Percentiles rank a stretch among this genome's conserved stretches.
phyloP scores from a whole-genome alignment of 371 early-diverging fungal genomes.

The Batkoa obscura region DNA sequence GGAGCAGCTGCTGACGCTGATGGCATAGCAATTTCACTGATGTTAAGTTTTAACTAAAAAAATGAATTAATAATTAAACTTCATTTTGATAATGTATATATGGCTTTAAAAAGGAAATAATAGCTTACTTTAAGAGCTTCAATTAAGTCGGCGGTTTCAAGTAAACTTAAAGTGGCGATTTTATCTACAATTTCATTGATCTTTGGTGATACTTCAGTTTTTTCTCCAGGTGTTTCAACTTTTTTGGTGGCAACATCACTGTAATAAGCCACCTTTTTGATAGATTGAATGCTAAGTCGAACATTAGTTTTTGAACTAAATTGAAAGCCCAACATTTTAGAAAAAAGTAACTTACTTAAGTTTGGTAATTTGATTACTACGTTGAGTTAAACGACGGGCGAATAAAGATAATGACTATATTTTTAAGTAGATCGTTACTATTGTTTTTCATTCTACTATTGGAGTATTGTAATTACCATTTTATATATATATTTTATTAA shows the following conservation, averaged over 20 bases:
- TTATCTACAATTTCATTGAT: conserved; percentile 64
- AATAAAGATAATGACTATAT: no score
- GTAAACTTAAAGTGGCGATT: conserved; percentile 70
- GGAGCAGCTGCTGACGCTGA: conserved; percentile 37
- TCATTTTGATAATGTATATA: no score
- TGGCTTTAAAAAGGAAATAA: no score
- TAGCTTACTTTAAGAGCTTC: conserved; percentile 57
- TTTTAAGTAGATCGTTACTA: no score
- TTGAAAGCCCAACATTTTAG: not conserved
- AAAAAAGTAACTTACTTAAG: not conserved
- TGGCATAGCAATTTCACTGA: conserved; percentile 80
- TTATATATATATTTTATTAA: no score
- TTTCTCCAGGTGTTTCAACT: not conserved
- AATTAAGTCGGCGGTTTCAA: conserved; percentile 81
- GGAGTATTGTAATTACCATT: no score
- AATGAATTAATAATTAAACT: not conserved
- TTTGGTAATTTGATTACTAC: no score
- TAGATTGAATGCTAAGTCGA: not conserved
- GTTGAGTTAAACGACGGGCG: no score
- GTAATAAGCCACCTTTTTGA: no score
- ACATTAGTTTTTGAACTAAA: not conserved
- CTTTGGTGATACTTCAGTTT: conserved; percentile 23
- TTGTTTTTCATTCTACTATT: no score
- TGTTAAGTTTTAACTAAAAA: conserved; percentile 63
- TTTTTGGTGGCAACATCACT: not conserved